These are phyloP conservation scores for Lunasporangiospora selenospora DNA, from an alignment of 192 early-diverging fungal species.

Conservation along the genomic window DNA sequence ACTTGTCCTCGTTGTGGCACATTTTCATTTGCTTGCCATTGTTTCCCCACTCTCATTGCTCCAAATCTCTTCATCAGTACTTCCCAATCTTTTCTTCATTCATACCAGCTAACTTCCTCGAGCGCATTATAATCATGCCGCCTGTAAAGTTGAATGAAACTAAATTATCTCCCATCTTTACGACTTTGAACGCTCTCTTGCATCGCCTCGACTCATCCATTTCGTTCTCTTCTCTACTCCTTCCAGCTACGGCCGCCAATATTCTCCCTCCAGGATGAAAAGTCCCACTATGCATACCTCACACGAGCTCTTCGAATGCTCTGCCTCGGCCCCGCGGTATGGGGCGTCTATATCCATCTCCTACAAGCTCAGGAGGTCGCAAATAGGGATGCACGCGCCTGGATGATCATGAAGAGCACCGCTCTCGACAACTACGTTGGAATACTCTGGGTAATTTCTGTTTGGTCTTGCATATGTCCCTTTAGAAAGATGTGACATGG, in stretches of 20 bases:
- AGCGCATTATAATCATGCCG: background rate
- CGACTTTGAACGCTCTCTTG: background rate
- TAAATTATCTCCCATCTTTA: background rate
- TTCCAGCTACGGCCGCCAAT: constrained; percentile 32
- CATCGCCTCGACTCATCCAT: background rate
- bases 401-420: constrained; percentile 44
- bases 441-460: constrained; percentile 35
- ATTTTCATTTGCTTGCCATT: background rate
- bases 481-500: too few relatives aligned
- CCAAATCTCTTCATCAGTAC: background rate
- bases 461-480: too few relatives aligned
- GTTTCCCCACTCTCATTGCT: background rate
- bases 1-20: background rate
- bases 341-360: constrained; percentile 45
- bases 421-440: constrained; percentile 46
- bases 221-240: background rate
- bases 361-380: constrained; percentile 26
- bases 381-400: constrained; percentile 28
- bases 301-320: constrained; percentile 27
- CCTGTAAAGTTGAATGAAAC: background rate
- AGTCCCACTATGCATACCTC: constrained; percentile 20
- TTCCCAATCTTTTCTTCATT: background rate
- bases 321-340: constrained; percentile 38
- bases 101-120: background rate
- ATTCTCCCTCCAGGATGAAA: constrained; percentile 32